These are phyloP conservation scores for Baorangia bicolor DNA, from an alignment of 768 basidiomycete species.

Conservation along the genomic window DNA sequence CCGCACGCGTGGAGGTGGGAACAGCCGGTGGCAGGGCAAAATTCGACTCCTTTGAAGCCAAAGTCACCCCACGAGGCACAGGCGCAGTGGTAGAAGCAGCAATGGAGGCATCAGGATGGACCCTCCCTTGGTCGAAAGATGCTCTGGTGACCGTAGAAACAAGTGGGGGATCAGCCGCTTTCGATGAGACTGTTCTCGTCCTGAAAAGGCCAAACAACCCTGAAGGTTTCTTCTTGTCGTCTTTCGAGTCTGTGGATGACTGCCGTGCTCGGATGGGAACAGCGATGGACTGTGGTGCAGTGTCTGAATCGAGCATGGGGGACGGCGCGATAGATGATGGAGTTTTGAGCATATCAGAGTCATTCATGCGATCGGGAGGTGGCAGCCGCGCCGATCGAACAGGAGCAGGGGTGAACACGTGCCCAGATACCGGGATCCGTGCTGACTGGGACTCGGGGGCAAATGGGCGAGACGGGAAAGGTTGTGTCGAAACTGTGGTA, in stretches of 20 bases:
- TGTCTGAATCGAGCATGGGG: slow-evolving; percentile 41
- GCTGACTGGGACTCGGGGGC: slow-evolving; percentile 18
- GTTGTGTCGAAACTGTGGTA: slow-evolving; percentile 26
- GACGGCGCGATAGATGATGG: slow-evolving; percentile 62
- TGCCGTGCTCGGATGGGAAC: slow-evolving; percentile 25
- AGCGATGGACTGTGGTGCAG: slow-evolving; percentile 6
- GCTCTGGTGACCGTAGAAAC: slow-evolving; percentile 19
- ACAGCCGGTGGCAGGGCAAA: neutral
- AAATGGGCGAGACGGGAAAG: slow-evolving; percentile 29
- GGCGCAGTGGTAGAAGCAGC: slow-evolving; percentile 1
- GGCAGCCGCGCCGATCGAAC: slow-evolving; percentile 22
- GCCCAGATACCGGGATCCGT: slow-evolving; percentile 31
- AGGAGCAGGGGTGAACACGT: slow-evolving; percentile 33
- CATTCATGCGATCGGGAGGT: slow-evolving; percentile 38
- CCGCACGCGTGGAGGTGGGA: slow-evolving; percentile 9
- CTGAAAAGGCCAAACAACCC: slow-evolving; percentile 33
- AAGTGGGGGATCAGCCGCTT: slow-evolving; percentile 25
- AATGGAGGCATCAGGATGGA: slow-evolving; percentile 6
- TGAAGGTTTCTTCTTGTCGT: slow-evolving; percentile 32
- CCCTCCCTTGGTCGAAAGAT: slow-evolving; percentile 23
- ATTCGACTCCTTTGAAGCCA: slow-evolving; percentile 18
- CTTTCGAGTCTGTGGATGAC: slow-evolving; percentile 32
- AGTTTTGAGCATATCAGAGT: slow-evolving; percentile 55
- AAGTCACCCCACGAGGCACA: slow-evolving; percentile 14
- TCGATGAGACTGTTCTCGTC: slow-evolving; percentile 32